Percentiles rank a stretch among this genome's conserved stretches.
phyloP scores from a whole-genome alignment of 208 protist species.

The Leishmania arabica region DNA sequence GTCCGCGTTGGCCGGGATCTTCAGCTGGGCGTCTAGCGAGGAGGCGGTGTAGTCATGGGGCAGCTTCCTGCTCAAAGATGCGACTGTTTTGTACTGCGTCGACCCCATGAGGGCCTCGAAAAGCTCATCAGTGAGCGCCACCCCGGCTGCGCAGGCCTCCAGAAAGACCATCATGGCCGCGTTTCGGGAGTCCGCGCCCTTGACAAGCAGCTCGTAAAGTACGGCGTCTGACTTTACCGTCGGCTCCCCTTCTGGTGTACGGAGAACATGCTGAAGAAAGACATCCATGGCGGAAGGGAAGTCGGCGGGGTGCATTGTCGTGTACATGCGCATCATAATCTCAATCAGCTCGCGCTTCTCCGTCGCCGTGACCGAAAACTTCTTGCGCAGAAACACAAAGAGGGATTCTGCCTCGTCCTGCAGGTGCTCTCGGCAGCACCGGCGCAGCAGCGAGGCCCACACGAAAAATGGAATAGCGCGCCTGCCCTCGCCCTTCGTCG shows the following conservation, averaged over 20 bases:
- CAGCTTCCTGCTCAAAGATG: slow-evolving; percentile 66
- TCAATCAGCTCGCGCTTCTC: slow-evolving; percentile 84
- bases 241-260: slow-evolving; percentile 50
- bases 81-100: slow-evolving; percentile 46
- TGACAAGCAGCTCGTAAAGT: slow-evolving; percentile 76
- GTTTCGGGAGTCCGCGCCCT: slow-evolving; percentile 75
- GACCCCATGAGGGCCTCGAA: slow-evolving; percentile 69
- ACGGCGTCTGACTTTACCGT: slow-evolving; percentile 39
- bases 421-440: slow-evolving; percentile 69
- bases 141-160: slow-evolving; percentile 74
- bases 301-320: slow-evolving; percentile 66
- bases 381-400: slow-evolving; percentile 77
- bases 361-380: slow-evolving; percentile 40
- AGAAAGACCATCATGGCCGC: slow-evolving; percentile 88
- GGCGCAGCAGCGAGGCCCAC: slow-evolving; percentile 83
- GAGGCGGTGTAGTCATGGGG: slow-evolving; percentile 81
- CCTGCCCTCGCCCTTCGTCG: slow-evolving; percentile 13
- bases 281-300: slow-evolving; percentile 62
- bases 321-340: slow-evolving; percentile 91
- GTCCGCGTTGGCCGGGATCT: slow-evolving; percentile 76
- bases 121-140: slow-evolving; percentile 53
- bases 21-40: slow-evolving; percentile 69
- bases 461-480: slow-evolving; percentile 69
- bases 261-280: slow-evolving; percentile 77
- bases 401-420: slow-evolving; percentile 79